Conservation (phyloP, 805 yeast species). For the Barnettozyma californica region DNA sequence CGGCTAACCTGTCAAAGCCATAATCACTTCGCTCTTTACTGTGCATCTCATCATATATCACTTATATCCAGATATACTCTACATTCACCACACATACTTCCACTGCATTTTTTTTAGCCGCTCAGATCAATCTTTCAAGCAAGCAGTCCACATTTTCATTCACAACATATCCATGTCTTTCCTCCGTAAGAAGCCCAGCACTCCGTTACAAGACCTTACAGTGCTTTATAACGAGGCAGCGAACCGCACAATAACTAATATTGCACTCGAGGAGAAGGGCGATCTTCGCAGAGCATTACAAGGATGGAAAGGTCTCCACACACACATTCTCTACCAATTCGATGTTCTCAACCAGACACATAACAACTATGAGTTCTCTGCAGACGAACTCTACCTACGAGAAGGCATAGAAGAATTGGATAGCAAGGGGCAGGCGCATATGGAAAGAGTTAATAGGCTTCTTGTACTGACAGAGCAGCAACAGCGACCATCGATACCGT, state of each 20-base stretch:
- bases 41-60: neutral
- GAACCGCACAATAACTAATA: slow-evolving; percentile 49
- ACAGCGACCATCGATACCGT: neutral
- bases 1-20: neutral
- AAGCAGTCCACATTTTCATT: neutral
- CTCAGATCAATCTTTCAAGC: neutral
- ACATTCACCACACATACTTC: neutral
- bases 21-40: neutral
- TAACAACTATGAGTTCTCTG: slow-evolving; percentile 30
- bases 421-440: slow-evolving; percentile 30
- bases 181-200: slow-evolving; percentile 54
- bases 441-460: slow-evolving; percentile 30
- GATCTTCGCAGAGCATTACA: slow-evolving; percentile 50
- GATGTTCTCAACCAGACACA: slow-evolving; percentile 44
- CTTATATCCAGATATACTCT: neutral
- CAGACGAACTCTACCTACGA: slow-evolving; percentile 40
- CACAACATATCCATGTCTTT: slow-evolving; percentile 34
- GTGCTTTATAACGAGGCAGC: slow-evolving; percentile 60
- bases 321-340: slow-evolving; percentile 50
- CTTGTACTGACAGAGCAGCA: slow-evolving; percentile 11
- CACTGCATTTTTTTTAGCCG: neutral
- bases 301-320: slow-evolving; percentile 73
- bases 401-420: slow-evolving; percentile 24
- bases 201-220: slow-evolving; percentile 53
- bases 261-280: slow-evolving; percentile 52